phyloP scores from a whole-genome alignment of 2,329 filamentous ascomycete genomes.

The Aspergillus brunneoviolaceus region DNA sequence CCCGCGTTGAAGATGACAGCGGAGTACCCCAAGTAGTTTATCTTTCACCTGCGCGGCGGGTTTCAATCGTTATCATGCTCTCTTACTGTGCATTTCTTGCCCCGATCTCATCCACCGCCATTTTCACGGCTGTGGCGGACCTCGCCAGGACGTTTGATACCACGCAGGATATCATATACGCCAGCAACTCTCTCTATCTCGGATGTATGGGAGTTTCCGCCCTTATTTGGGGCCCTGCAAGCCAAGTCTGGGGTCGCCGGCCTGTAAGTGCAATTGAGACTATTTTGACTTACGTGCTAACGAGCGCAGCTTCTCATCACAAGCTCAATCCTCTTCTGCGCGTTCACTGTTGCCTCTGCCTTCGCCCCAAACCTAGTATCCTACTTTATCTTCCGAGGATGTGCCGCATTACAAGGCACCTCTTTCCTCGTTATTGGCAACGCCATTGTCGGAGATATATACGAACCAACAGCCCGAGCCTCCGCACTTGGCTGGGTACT shows the following conservation, averaged over 20 bases:
- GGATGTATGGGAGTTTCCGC: slow-evolving; percentile 70
- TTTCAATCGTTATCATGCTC: slow-evolving; percentile 65
- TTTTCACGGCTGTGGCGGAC: slow-evolving; percentile 72
- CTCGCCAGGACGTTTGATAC: slow-evolving; percentile 65
- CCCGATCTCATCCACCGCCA: slow-evolving; percentile 71
- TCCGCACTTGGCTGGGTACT: slow-evolving; percentile 74
- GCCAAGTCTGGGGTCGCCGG: slow-evolving; percentile 62
- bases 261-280: slow-evolving; percentile 44
- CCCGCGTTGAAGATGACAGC: slow-evolving; percentile 31
- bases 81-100: slow-evolving; percentile 75
- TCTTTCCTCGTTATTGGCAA: slow-evolving; percentile 71
- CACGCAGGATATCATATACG: slow-evolving; percentile 67
- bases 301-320: slow-evolving; percentile 49
- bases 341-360: slow-evolving; percentile 70
- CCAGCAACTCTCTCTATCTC: slow-evolving; percentile 74
- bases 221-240: slow-evolving; percentile 70
- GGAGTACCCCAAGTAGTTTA: slow-evolving; percentile 53
- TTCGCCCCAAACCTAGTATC: slow-evolving; percentile 67
- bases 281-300: not conserved
- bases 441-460: slow-evolving; percentile 67
- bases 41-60: slow-evolving; percentile 62
- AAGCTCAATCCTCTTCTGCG: slow-evolving; percentile 64
- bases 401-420: slow-evolving; percentile 74
- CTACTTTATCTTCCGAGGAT: slow-evolving; percentile 72
- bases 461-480: slow-evolving; percentile 65